phyloP scores from a whole-genome alignment of 2,329 filamentous ascomycete genomes.

The Penicillium sp. region DNA sequence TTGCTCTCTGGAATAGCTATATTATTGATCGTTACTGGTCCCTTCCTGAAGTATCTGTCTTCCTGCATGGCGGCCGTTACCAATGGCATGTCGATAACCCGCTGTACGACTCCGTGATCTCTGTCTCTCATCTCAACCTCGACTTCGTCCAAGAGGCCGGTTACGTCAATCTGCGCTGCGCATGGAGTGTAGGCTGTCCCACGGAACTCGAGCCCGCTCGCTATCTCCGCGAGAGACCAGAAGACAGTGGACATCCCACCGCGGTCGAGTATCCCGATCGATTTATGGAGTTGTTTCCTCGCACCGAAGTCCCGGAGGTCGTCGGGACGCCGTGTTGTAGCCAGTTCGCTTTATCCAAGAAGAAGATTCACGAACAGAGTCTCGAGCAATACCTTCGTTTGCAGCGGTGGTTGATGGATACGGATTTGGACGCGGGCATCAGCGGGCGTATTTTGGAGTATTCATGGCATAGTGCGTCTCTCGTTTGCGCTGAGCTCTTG shows the following conservation, averaged over 20 bases:
- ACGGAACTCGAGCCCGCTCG: conserved; percentile 32
- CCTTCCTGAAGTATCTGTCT: conserved; percentile 41
- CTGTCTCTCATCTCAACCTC: conserved; percentile 26
- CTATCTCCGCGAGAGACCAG: conserved; percentile 28
- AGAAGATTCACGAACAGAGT: conserved; percentile 42
- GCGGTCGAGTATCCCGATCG: conserved; percentile 30
- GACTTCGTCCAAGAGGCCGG: conserved; percentile 30
- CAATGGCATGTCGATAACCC: conserved; percentile 40
- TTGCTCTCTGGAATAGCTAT: conserved; percentile 7
- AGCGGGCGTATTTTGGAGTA: conserved; percentile 54
- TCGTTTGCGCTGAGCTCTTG: neutral
- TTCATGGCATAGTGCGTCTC: conserved; percentile 54
- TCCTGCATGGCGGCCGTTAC: conserved; percentile 42
- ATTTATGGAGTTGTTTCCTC: conserved; percentile 45
- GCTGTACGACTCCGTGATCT: conserved; percentile 25
- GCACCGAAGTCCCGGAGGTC: conserved; percentile 32
- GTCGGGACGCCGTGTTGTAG: conserved; percentile 51
- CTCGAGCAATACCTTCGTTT: conserved; percentile 45
- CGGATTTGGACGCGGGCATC: conserved; percentile 43
- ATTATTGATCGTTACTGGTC: conserved; percentile 32
- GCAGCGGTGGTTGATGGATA: conserved; percentile 48
- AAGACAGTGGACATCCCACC: conserved; percentile 22
- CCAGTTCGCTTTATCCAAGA: conserved; percentile 50
- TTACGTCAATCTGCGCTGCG: conserved; percentile 36
- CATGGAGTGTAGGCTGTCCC: conserved; percentile 32